These are phyloP conservation scores for Lathyrus tuberosus DNA, from an alignment of 306 rosid genomes.

Conservation along the genomic window DNA sequence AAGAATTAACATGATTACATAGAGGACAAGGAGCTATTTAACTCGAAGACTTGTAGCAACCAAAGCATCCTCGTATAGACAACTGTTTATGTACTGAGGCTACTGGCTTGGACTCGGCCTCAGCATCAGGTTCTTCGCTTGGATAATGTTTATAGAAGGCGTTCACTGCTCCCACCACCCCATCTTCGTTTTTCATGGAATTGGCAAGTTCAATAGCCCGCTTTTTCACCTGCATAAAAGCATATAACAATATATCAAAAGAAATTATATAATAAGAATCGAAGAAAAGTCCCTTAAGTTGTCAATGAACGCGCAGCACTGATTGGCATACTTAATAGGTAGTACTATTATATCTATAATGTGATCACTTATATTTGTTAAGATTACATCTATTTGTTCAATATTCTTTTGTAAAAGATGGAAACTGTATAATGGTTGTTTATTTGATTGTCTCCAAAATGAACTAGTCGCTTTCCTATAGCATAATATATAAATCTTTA, in stretches of 20 bases:
- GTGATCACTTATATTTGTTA: background rate
- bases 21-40: conserved; percentile 13
- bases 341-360: background rate
- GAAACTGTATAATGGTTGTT: background rate
- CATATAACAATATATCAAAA: conserved; percentile 11
- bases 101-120: conserved; percentile 6
- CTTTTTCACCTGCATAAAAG: conserved; percentile 65
- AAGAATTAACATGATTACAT: conserved; percentile 15
- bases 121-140: background rate
- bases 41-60: conserved; percentile 36
- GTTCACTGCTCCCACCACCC: conserved; percentile 75
- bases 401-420: conserved; percentile 12
- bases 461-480: conserved; percentile 1
- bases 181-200: conserved; percentile 82
- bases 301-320: conserved; percentile 20
- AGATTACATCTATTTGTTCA: conserved; percentile 11
- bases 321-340: background rate
- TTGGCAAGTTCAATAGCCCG: conserved; percentile 66
- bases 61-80: conserved; percentile 55
- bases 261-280: background rate
- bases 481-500: conserved; percentile 2
- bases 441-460: conserved; percentile 1
- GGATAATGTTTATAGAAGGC: conserved; percentile 80
- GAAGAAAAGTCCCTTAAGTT: background rate
- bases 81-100: conserved; percentile 10